phyloP scores from a whole-genome alignment of 2,329 filamentous ascomycete species.

The Fusarium albosuccineum region DNA sequence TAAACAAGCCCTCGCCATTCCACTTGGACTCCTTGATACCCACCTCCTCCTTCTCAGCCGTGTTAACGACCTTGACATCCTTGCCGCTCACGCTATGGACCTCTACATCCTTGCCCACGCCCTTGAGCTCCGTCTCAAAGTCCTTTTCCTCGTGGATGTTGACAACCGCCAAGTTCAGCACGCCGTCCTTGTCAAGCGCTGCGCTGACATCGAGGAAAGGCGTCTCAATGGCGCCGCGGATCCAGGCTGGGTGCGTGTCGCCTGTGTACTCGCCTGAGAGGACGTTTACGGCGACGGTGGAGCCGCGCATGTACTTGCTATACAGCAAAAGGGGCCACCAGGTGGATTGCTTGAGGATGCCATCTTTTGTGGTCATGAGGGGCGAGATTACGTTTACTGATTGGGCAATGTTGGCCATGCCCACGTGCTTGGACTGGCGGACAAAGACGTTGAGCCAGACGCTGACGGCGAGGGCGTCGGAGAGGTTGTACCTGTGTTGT shows the following conservation, averaged over 20 bases:
- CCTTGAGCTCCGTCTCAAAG: slow-evolving; percentile 71
- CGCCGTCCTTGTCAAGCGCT: slow-evolving; percentile 67
- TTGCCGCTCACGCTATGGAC: slow-evolving; percentile 69
- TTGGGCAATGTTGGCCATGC: slow-evolving; percentile 85
- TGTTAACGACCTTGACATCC: slow-evolving; percentile 70
- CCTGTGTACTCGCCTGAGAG: slow-evolving; percentile 74
- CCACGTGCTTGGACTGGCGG: slow-evolving; percentile 76
- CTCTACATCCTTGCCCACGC: slow-evolving; percentile 61
- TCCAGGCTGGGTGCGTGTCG: slow-evolving; percentile 74
- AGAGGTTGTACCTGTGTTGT: slow-evolving; percentile 71
- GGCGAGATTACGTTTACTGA: slow-evolving; percentile 83
- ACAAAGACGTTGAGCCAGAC: slow-evolving; percentile 84
- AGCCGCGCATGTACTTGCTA: slow-evolving; percentile 75
- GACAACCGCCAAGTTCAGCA: slow-evolving; percentile 76
- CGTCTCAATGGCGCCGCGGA: slow-evolving; percentile 74
- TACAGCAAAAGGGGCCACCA: slow-evolving; percentile 79
- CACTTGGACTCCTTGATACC: slow-evolving; percentile 61
- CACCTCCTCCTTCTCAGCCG: slow-evolving; percentile 72
- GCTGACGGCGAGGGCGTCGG: slow-evolving; percentile 80
- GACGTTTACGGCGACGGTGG: slow-evolving; percentile 75
- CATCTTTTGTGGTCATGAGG: slow-evolving; percentile 76
- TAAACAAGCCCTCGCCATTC: slow-evolving; percentile 72
- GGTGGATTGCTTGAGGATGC: slow-evolving; percentile 77
- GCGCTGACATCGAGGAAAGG: slow-evolving; percentile 79
- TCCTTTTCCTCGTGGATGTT: slow-evolving; percentile 75